Percentiles rank a stretch among this genome's conserved stretches.
Conservation (phyloP, 257 asterid species). For the Nicotiana benthamiana region DNA sequence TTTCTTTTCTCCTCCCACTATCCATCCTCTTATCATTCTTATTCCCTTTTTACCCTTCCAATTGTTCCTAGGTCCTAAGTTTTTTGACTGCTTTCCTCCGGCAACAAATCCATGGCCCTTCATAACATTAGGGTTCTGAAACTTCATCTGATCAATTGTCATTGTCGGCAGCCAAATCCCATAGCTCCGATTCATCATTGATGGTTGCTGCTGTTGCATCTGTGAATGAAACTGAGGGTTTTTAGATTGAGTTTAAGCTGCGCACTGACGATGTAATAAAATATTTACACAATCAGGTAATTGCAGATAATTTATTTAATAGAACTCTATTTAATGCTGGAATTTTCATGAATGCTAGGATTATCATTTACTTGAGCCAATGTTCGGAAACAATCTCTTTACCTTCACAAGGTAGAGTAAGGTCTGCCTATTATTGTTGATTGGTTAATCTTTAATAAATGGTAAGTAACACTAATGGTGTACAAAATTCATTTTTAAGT, state of each 20-base stretch:
- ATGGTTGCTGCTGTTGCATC: constrained; percentile 34
- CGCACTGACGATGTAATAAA: too few relatives aligned
- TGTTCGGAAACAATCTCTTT: too few relatives aligned
- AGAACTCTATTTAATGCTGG: too few relatives aligned
- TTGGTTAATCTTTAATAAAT: too few relatives aligned
- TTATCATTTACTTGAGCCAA: too few relatives aligned
- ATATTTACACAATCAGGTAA: too few relatives aligned
- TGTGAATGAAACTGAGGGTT: constrained; percentile 15
- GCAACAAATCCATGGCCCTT: constrained; percentile 23
- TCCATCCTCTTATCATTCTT: constrained; percentile 32
- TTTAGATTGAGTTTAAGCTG: not conserved
- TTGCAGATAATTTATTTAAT: too few relatives aligned
- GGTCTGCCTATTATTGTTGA: too few relatives aligned
- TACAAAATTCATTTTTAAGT: too few relatives aligned
- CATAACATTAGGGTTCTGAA: constrained; percentile 41
- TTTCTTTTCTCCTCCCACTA: constrained; percentile 42
- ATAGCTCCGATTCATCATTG: constrained; percentile 43
- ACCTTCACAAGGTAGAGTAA: too few relatives aligned
- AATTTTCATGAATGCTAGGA: too few relatives aligned
- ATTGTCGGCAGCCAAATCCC: constrained; percentile 56
- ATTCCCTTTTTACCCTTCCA: constrained; percentile 61
- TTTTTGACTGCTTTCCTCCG: constrained; percentile 12
- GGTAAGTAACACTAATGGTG: too few relatives aligned
- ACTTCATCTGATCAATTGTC: constrained; percentile 32
- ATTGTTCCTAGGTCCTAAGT: constrained; percentile 54